Evolutionary conservation across 192 early-diverging fungal genomes (phyloP).

Genomic region (Mortierella claussenii): DNA sequence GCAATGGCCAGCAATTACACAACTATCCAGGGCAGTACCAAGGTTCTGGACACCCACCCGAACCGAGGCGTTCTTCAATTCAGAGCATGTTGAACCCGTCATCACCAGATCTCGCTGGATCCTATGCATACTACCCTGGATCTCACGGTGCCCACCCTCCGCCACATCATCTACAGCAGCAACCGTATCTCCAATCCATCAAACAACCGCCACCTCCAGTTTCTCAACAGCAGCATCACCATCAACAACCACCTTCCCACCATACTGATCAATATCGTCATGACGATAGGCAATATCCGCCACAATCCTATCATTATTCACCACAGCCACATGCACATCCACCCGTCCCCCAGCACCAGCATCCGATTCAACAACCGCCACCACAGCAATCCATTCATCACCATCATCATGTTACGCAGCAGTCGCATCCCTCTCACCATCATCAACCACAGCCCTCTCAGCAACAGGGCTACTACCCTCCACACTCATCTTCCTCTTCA

Average conservation of each 20-base stretch:
- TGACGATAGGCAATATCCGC: constrained; percentile 17
- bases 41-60: neutral
- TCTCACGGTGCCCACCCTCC: neutral
- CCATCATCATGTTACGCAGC: constrained; percentile 19
- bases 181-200: constrained; percentile 23
- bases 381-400: constrained; percentile 14
- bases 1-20: constrained; percentile 15
- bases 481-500: constrained; percentile 4
- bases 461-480: constrained; percentile 24
- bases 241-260: constrained; percentile 6
- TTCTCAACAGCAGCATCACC: constrained; percentile 29
- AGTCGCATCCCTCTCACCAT: constrained; percentile 7
- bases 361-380: constrained; percentile 16
- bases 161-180: constrained; percentile 23
- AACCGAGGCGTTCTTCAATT: constrained; percentile 46
- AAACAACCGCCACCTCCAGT: constrained; percentile 11
- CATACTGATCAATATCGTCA: constrained; percentile 25
- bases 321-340: constrained; percentile 18
- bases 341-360: constrained; percentile 14
- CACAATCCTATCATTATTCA: constrained; percentile 21
- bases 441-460: constrained; percentile 20
- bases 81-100: constrained; percentile 47
- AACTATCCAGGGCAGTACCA: constrained; percentile 17
- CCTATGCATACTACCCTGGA: constrained; percentile 16
- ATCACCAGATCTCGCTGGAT: constrained; percentile 22